These are phyloP conservation scores for Monilinia fructicola DNA, from an alignment of 2,329 filamentous ascomycete genomes.

Conservation along the genomic window DNA sequence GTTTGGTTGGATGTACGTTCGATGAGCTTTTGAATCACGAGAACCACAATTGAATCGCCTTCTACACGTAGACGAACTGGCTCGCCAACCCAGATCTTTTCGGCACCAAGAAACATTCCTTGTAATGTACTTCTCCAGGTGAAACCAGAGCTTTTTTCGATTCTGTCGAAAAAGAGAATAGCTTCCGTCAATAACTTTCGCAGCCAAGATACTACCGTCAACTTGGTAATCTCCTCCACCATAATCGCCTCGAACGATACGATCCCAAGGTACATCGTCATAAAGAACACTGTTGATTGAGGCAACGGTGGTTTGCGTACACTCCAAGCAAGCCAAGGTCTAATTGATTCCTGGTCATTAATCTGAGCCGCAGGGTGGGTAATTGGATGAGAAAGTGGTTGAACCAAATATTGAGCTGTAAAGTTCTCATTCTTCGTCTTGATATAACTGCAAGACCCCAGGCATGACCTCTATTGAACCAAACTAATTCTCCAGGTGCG, in stretches of 20 bases:
- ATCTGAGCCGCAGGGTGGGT: slow-evolving; percentile 44
- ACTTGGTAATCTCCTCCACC: slow-evolving; percentile 51
- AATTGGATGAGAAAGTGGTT: slow-evolving; percentile 50
- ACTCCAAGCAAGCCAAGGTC: slow-evolving; percentile 60
- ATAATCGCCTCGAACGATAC: slow-evolving; percentile 44
- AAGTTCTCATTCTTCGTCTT: slow-evolving; percentile 45
- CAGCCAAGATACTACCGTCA: slow-evolving; percentile 57
- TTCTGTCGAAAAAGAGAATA: slow-evolving; percentile 54
- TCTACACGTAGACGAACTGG: slow-evolving; percentile 50
- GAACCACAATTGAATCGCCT: slow-evolving; percentile 48
- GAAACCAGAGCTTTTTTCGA: slow-evolving; percentile 44
- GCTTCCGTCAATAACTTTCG: slow-evolving; percentile 54
- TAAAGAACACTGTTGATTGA: slow-evolving; percentile 47
- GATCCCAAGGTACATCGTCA: slow-evolving; percentile 53
- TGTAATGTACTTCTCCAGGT: slow-evolving; percentile 48
- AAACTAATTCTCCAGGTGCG: slow-evolving; percentile 56
- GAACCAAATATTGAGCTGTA: slow-evolving; percentile 46
- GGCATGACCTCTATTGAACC: slow-evolving; percentile 52
- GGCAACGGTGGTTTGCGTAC: slow-evolving; percentile 50
- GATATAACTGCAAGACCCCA: slow-evolving; percentile 56
- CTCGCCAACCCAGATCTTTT: slow-evolving; percentile 61
- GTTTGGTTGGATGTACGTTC: slow-evolving; percentile 31
- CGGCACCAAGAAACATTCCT: slow-evolving; percentile 57
- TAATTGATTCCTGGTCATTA: slow-evolving; percentile 47
- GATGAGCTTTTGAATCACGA: slow-evolving; percentile 45